Evolutionary conservation across 805 yeast genomes (phyloP).

Genomic region (Zygotorulaspora chibaensis): DNA sequence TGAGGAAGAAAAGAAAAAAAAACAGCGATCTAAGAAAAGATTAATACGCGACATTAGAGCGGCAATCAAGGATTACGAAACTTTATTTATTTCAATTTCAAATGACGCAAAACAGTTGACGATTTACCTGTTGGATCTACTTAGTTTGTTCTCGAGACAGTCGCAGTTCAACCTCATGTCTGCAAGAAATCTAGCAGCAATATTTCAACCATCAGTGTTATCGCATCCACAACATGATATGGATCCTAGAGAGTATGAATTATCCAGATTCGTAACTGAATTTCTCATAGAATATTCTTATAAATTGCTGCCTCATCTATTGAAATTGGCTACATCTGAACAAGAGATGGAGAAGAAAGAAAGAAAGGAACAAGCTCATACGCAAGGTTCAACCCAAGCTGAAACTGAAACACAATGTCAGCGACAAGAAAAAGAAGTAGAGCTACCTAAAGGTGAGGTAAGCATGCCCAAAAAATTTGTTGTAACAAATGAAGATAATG

Average conservation of each 20-base stretch:
- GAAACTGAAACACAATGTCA: not conserved
- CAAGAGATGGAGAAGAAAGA: constrained; percentile 9
- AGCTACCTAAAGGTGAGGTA: constrained; percentile 1
- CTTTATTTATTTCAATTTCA: constrained; percentile 65
- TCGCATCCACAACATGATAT: constrained; percentile 91
- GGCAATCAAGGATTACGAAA: constrained; percentile 68
- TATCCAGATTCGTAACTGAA: constrained; percentile 81
- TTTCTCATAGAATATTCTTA: constrained; percentile 84
- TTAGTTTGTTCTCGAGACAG: constrained; percentile 79
- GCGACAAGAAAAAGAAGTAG: not conserved
- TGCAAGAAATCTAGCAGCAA: constrained; percentile 87
- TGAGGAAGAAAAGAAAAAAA: constrained; percentile 36
- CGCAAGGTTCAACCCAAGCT: not conserved
- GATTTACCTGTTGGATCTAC: constrained; percentile 79
- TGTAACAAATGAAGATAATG: constrained; percentile 12
- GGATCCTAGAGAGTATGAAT: constrained; percentile 85
- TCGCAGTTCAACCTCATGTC: constrained; percentile 83
- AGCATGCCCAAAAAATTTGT: constrained; percentile 11
- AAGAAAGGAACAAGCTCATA: not conserved
- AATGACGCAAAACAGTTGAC: constrained; percentile 74
- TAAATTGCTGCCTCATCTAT: constrained; percentile 59
- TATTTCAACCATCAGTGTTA: constrained; percentile 93
- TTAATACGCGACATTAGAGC: constrained; percentile 60
- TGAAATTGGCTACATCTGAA: constrained; percentile 32
- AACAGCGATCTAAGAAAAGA: constrained; percentile 49